Conservation (phyloP, 805 yeast species). For the Candida khao-thaluensis region DNA sequence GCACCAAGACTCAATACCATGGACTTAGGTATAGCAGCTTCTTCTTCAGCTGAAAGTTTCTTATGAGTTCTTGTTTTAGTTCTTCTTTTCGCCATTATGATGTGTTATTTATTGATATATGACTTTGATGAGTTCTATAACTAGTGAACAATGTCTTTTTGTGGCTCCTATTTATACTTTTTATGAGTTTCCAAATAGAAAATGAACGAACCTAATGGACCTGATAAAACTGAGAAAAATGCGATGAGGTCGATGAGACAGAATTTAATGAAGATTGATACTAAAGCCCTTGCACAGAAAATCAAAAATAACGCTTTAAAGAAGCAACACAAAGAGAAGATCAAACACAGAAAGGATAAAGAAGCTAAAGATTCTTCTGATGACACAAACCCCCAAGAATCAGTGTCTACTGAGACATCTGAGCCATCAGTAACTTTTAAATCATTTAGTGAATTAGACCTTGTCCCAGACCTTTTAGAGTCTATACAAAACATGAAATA, state of each 20-base stretch:
- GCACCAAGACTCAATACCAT: slow-evolving; percentile 91
- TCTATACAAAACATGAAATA: slow-evolving; percentile 75
- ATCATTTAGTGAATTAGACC: slow-evolving; percentile 55
- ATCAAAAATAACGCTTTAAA: slow-evolving; percentile 40
- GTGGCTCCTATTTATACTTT: too few relatives aligned
- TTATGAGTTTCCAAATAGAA: slow-evolving; percentile 1
- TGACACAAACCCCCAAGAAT: background rate
- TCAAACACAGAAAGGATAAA: slow-evolving; percentile 12
- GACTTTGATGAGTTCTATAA: too few relatives aligned
- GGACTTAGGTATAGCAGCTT: slow-evolving; percentile 78
- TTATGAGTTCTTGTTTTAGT: slow-evolving; percentile 87
- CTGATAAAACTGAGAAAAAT: slow-evolving; percentile 1
- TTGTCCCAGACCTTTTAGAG: slow-evolving; percentile 77
- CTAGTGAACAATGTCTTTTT: too few relatives aligned
- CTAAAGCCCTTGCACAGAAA: slow-evolving; percentile 55
- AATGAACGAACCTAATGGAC: background rate
- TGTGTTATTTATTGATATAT: too few relatives aligned
- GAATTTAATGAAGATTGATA: slow-evolving; percentile 21
- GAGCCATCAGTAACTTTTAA: slow-evolving; percentile 17
- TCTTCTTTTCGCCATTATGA: slow-evolving; percentile 42
- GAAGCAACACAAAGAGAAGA: slow-evolving; percentile 16
- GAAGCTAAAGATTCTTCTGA: slow-evolving; percentile 1
- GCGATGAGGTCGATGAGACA: slow-evolving; percentile 6
- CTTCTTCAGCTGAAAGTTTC: slow-evolving; percentile 59
- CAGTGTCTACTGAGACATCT: background rate